A percentile compares a stretch with the other conserved stretches of the same genome.
Evolutionary conservation across 140 eudicot species (phyloP).

Genomic region (Flaveria floridana): DNA sequence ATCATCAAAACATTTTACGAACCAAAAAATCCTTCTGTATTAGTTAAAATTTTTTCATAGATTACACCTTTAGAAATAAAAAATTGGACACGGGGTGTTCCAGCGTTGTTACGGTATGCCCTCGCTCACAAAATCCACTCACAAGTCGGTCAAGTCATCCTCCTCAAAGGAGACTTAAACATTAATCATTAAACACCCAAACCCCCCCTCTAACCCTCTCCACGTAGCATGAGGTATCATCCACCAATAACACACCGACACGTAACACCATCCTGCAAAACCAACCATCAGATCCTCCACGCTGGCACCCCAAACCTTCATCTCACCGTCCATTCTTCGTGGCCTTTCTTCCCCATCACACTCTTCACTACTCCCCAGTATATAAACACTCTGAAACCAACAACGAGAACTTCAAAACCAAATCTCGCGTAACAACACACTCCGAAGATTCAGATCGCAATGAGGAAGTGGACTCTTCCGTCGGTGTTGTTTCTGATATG

Average conservation of each 20-base stretch:
- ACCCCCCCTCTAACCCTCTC: constrained; percentile 19
- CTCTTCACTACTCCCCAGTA: constrained; percentile 35
- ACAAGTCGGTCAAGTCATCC: constrained; percentile 36
- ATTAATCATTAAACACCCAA: neutral
- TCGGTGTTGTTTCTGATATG: constrained; percentile 77
- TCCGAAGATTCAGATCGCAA: constrained; percentile 39
- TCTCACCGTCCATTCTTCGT: constrained; percentile 44
- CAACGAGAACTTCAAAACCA: constrained; percentile 24
- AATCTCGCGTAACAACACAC: constrained; percentile 24
- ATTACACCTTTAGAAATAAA: too few species aligned
- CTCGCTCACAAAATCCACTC: constrained; percentile 25
- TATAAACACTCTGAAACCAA: constrained; percentile 29
- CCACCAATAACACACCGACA: constrained; percentile 38
- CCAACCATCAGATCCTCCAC: constrained; percentile 44
- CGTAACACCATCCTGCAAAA: constrained; percentile 14
- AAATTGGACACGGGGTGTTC: neutral
- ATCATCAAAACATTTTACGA: too few species aligned
- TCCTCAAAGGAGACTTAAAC: constrained; percentile 21
- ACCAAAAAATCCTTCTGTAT: too few species aligned
- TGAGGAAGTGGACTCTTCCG: constrained; percentile 96
- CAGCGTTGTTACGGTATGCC: constrained; percentile 8
- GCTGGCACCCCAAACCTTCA: constrained; percentile 28
- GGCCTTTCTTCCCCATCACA: constrained; percentile 27
- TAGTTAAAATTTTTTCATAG: too few species aligned
- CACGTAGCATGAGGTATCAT: constrained; percentile 34